phyloP scores from a whole-genome alignment of 1,284 basidiomycete genomes.

The Dichomitus squalens region DNA sequence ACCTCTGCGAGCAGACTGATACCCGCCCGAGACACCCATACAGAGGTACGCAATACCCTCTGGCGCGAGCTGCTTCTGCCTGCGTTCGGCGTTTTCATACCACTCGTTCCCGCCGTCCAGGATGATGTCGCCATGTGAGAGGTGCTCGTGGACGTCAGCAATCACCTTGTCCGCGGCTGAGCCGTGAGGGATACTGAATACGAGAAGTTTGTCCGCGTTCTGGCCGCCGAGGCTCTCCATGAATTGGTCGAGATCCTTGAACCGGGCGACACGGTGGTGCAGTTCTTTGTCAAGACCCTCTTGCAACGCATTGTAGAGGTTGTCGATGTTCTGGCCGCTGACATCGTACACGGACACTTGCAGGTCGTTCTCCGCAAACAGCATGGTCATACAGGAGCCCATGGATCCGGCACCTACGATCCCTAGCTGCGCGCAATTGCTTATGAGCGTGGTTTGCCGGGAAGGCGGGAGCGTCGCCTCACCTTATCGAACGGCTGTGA shows the following conservation, averaged over 20 bases:
- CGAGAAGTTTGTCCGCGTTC: no score
- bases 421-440: no score
- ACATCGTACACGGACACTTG: constrained; percentile 26
- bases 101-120: no score
- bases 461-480: no score
- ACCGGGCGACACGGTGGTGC: no score
- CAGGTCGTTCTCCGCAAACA: constrained; percentile 28
- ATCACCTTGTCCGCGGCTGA: constrained; percentile 21
- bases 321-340: constrained; percentile 20
- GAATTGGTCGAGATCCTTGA: constrained; percentile 22
- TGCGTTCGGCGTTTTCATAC: constrained; percentile 23
- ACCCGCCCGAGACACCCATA: constrained; percentile 16
- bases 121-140: constrained; percentile 26
- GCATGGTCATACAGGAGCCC: constrained; percentile 30
- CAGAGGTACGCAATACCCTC: constrained; percentile 7
- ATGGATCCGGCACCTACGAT: no score
- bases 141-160: constrained; percentile 15
- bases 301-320: no score
- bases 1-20: constrained; percentile 26
- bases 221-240: no score
- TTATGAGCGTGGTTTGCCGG: no score
- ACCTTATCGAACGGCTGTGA: no score
- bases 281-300: no score
- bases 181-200: no score
- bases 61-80: constrained; percentile 21